Conservation (phyloP, 2,329 filamentous ascomycete genomes). For the Pseudogymnoascus sp. region DNA sequence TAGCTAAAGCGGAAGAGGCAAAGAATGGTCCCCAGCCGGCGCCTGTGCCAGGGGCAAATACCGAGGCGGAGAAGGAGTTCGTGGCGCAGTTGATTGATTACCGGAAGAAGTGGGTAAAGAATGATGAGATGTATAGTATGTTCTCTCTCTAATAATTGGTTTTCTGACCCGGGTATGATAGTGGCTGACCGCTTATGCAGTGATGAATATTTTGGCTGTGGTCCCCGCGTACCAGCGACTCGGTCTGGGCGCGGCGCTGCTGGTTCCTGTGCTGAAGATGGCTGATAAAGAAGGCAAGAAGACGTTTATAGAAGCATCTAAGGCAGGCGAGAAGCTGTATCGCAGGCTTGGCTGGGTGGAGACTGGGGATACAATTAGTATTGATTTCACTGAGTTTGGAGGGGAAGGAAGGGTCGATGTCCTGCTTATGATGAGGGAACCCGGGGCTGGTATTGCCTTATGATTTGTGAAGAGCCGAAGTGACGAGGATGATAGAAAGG, state of each 20-base stretch:
- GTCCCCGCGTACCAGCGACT: constrained; percentile 30
- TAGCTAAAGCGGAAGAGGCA: constrained; percentile 2
- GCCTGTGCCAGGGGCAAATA: constrained; percentile 27
- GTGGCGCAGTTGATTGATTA: constrained; percentile 23
- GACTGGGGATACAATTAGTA: background rate
- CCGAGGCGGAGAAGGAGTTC: constrained; percentile 24
- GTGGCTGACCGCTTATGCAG: background rate
- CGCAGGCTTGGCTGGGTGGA: constrained; percentile 33
- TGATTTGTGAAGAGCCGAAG: background rate
- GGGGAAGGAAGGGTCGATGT: background rate
- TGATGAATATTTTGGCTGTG: constrained; percentile 31
- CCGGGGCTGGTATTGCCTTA: background rate
- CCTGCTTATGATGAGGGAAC: constrained; percentile 5
- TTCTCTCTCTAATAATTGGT: background rate
- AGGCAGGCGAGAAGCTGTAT: constrained; percentile 31
- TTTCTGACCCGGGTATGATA: background rate
- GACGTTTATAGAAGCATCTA: constrained; percentile 33
- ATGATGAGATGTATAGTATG: constrained; percentile 26
- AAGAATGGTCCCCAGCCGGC: constrained; percentile 11
- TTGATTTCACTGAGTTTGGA: constrained; percentile 6
- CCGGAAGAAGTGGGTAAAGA: constrained; percentile 26
- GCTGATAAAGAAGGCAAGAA: constrained; percentile 29
- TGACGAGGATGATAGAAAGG: background rate
- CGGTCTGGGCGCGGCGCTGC: constrained; percentile 30
- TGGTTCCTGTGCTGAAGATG: constrained; percentile 29